Evolutionary conservation across 2,329 filamentous ascomycete genomes (phyloP).

Genomic region (Colletotrichum destructivum): DNA sequence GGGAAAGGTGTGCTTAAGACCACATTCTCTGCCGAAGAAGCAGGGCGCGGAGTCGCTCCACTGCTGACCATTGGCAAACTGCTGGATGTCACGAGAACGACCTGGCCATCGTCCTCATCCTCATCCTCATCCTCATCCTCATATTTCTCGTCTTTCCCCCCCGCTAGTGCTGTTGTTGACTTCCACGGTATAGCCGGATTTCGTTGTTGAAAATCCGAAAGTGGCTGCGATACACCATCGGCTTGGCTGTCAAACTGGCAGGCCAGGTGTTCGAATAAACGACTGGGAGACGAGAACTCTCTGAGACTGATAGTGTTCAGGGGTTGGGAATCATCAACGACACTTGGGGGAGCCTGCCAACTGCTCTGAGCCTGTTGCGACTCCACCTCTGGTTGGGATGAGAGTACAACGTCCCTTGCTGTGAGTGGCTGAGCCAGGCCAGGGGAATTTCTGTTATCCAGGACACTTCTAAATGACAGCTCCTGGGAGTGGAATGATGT

Average conservation of each 20-base stretch:
- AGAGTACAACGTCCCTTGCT: conserved; percentile 15
- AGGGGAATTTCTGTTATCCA: conserved; percentile 60
- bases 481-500: conserved; percentile 47
- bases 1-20: conserved; percentile 33
- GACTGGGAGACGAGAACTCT: conserved; percentile 63
- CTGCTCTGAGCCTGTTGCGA: conserved; percentile 45
- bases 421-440: conserved; percentile 37
- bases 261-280: conserved; percentile 62
- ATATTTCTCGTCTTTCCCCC: not conserved
- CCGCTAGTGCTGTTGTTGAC: not conserved
- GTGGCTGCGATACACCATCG: not conserved
- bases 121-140: conserved; percentile 4
- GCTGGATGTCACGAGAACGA: conserved; percentile 56
- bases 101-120: conserved; percentile 27
- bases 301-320: conserved; percentile 51
- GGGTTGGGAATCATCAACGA: conserved; percentile 70
- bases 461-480: conserved; percentile 61
- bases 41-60: not conserved
- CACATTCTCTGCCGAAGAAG: conserved; percentile 40
- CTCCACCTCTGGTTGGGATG: conserved; percentile 18
- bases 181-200: not conserved
- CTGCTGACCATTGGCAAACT: conserved; percentile 44
- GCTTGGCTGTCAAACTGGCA: conserved; percentile 26
- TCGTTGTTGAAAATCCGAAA: not conserved
- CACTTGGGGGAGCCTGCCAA: conserved; percentile 63